These are phyloP conservation scores for Saccharomyces kudriavzevii DNA, from an alignment of 805 yeast species.

Conservation along the genomic window DNA sequence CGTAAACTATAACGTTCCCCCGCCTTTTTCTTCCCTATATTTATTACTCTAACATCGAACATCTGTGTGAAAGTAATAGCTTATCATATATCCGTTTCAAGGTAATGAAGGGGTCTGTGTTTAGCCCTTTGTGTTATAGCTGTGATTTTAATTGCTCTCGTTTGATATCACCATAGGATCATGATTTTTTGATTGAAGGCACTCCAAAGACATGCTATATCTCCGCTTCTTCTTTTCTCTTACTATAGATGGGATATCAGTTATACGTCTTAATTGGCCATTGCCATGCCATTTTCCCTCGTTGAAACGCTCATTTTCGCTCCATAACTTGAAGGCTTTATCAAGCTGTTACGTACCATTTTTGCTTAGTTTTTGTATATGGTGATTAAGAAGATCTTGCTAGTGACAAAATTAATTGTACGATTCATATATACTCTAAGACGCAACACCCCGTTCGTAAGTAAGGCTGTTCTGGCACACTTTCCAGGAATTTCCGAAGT, in stretches of 20 bases:
- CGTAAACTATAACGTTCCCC: not conserved
- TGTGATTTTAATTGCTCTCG: too few species aligned
- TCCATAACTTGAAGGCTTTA: not conserved
- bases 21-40: not conserved
- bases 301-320: not conserved
- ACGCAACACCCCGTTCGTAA: not conserved
- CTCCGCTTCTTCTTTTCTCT: not conserved
- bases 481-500: not conserved
- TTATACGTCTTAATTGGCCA: not conserved
- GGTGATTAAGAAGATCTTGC: not conserved
- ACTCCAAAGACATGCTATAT: not conserved
- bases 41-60: too few species aligned
- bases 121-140: too few species aligned
- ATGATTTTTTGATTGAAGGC: not conserved
- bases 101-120: too few species aligned
- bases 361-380: conserved; percentile 7
- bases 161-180: too few species aligned
- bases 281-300: not conserved
- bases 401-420: not conserved
- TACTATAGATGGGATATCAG: not conserved
- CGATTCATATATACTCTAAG: not conserved
- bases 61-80: too few species aligned
- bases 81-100: too few species aligned
- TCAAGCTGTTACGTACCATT: conserved; percentile 16
- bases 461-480: not conserved